Conservation (phyloP, 306 rosid species). For the Vigna nakashimae region DNA sequence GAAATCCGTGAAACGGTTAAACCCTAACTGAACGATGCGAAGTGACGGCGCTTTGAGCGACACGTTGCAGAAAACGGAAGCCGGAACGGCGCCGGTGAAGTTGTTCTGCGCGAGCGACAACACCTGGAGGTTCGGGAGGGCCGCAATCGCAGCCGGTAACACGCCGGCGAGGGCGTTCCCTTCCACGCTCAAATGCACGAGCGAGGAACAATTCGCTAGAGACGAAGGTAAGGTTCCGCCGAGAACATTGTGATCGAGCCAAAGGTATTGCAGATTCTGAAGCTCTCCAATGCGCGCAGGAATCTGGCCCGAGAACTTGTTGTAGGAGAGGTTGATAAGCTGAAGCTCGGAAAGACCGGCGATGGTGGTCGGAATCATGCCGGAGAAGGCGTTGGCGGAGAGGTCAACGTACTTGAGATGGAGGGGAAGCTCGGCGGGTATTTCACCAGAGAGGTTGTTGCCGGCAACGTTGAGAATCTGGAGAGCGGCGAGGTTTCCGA, state of each 20-base stretch:
- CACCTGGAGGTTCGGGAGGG: slow-evolving; percentile 13
- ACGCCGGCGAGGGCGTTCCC: slow-evolving; percentile 17
- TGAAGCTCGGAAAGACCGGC: not conserved
- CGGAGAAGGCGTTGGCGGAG: slow-evolving; percentile 5
- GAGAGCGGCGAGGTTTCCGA: slow-evolving; percentile 12
- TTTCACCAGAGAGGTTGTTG: not conserved
- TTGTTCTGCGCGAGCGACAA: not conserved
- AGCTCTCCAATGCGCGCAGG: slow-evolving; percentile 18
- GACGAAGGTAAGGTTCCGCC: slow-evolving; percentile 17
- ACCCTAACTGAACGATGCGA: slow-evolving; percentile 3
- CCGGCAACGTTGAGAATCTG: slow-evolving; percentile 27
- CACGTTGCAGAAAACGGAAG: slow-evolving; percentile 9
- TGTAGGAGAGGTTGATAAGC: slow-evolving; percentile 5
- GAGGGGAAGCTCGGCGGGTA: not conserved
- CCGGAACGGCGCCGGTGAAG: not conserved
- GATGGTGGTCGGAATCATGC: not conserved
- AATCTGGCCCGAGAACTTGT: slow-evolving; percentile 1
- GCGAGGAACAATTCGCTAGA: slow-evolving; percentile 9
- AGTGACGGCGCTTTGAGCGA: not conserved
- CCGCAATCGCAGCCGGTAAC: slow-evolving; percentile 3
- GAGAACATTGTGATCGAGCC: slow-evolving; percentile 13
- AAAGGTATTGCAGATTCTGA: slow-evolving; percentile 13
- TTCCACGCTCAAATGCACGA: slow-evolving; percentile 21
- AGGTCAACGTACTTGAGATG: slow-evolving; percentile 8
- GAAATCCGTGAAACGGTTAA: not conserved